Conservation (phyloP, 306 rosid species). For the Lagenaria siceraria region DNA sequence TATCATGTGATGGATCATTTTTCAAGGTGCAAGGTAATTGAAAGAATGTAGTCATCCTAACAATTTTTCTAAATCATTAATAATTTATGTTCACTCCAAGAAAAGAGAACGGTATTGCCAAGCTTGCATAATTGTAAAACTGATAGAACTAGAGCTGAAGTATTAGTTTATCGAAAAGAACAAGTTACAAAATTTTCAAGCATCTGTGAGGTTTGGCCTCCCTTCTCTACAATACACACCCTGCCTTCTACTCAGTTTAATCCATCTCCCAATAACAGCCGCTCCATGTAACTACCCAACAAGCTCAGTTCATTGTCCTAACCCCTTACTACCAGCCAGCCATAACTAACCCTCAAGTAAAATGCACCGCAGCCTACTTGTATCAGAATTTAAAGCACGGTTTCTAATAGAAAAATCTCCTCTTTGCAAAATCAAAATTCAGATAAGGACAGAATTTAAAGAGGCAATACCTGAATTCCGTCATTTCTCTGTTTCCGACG, state of each 20-base stretch:
- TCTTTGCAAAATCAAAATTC: neutral
- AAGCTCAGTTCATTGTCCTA: neutral
- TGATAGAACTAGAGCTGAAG: neutral
- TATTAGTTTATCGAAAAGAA: neutral
- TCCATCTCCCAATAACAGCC: neutral
- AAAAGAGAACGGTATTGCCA: neutral
- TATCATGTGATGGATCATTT: neutral
- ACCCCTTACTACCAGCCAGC: neutral
- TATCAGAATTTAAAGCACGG: neutral
- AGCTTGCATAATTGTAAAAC: neutral
- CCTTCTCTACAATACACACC: neutral
- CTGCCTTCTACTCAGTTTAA: neutral
- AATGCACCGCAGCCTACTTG: neutral
- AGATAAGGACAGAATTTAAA: conserved; percentile 4
- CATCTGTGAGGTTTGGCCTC: neutral
- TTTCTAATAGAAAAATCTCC: neutral
- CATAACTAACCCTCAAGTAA: neutral
- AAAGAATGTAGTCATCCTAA: neutral
- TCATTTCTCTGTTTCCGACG: conserved; percentile 93
- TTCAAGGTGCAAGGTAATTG: neutral
- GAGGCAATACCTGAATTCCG: conserved; percentile 49
- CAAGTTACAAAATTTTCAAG: neutral
- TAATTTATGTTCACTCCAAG: neutral
- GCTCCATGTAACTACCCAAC: neutral
- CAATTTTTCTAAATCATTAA: neutral